Evolutionary conservation across 2,329 filamentous ascomycete species (phyloP), one percentile per base, ranked within the genome.

Genomic region (Neopestalotiopsis sp.): DNA sequence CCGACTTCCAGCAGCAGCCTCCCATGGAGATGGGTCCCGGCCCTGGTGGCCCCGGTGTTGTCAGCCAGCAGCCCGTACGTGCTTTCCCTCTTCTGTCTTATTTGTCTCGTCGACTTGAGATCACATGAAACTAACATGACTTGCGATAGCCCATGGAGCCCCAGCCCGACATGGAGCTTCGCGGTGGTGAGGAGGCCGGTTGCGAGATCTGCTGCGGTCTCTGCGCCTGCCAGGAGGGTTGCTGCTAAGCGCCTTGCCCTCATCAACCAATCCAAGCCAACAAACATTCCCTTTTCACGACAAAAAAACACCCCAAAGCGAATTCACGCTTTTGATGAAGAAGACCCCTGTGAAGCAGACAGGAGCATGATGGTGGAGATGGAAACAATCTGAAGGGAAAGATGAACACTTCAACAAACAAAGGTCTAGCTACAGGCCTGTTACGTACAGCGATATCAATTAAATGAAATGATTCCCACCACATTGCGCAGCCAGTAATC

Each of bases 171-270:
- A 81, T 84, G 78, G 76, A 74, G 70, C 78, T 84, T 68, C 80
- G 82, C 57, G 82, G 82, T 73, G 82, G 82, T 72, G 82, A 84
- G 71, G 82, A 84, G 70, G 82, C 81, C 45, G 82, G 82, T 49
- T 84, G 82, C 69, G 82, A 84, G 73, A 74, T 84, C 70, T 84
- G 82, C 78, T 84, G 82, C 69, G 82, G 82, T 68, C 80, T 84
- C 69, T 84, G 82, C 75, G 81, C 75, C 65, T 84, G 82, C 72
- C 75, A 84, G 1, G 82, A 84, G 72, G 75, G 73, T 28, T 84
- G 82, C 77, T 84, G 82, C 75, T 84, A 81, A 74, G 42, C 61
- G 28, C 57, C 13, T 24, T 17, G 2, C 9, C 42, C 42, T 6
- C 42, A 45, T 5, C 12, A 49, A 49, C 10, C 34, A 38, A 38